Evolutionary conservation across 768 basidiomycete species (phyloP).

Genomic region (Mycena chlorophos): DNA sequence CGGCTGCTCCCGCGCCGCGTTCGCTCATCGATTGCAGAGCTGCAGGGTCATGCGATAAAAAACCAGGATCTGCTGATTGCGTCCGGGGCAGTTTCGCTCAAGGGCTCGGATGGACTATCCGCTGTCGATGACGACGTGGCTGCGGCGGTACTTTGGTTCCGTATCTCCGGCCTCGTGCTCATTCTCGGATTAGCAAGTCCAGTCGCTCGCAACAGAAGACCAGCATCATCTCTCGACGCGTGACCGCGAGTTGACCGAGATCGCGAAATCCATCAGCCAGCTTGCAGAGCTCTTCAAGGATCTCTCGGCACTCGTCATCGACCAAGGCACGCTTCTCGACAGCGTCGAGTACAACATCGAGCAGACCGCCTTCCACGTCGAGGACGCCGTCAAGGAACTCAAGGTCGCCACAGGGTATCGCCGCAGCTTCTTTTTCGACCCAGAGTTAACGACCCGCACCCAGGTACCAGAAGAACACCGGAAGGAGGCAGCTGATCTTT

Average conservation of each 20-base stretch:
- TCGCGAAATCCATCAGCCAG: slow-evolving; percentile 87
- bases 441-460: background rate
- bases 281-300: slow-evolving; percentile 97
- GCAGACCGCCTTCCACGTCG: slow-evolving; percentile 77
- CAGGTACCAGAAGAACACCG: slow-evolving; percentile 94
- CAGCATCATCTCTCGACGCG: slow-evolving; percentile 41
- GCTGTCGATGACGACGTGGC: slow-evolving; percentile 90
- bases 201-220: slow-evolving; percentile 40
- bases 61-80: slow-evolving; percentile 93
- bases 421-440: slow-evolving; percentile 29
- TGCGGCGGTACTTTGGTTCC: slow-evolving; percentile 57
- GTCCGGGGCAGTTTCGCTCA: slow-evolving; percentile 80
- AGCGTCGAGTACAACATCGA: slow-evolving; percentile 98
- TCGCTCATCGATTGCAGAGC: slow-evolving; percentile 48
- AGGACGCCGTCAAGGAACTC: slow-evolving; percentile 84
- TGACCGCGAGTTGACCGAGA: slow-evolving; percentile 77
- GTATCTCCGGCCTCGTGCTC: background rate
- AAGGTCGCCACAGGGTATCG: slow-evolving; percentile 79
- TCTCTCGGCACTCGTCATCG: slow-evolving; percentile 88
- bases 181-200: slow-evolving; percentile 27
- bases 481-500: slow-evolving; percentile 90
- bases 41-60: slow-evolving; percentile 97
- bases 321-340: slow-evolving; percentile 96
- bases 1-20: slow-evolving; percentile 25
- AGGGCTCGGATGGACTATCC: slow-evolving; percentile 77